A percentile compares a stretch with the other conserved stretches of the same genome.
phyloP scores from a whole-genome alignment of 148 eudicot genomes.

The Oxyria digyna region DNA sequence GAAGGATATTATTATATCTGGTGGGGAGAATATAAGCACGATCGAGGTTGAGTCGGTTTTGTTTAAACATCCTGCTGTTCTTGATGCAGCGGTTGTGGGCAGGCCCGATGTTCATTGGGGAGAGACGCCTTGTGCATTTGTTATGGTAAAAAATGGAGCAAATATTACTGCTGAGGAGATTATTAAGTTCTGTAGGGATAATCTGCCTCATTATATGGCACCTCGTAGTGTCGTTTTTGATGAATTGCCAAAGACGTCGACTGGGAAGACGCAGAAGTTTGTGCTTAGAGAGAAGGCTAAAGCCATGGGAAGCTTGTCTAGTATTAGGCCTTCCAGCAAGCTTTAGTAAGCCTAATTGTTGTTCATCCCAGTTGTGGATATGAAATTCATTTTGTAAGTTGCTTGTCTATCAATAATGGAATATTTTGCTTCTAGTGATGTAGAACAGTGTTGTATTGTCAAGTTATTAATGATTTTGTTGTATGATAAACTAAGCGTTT shows the following conservation, averaged over 20 bases:
- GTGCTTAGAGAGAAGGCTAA: conserved; percentile 47
- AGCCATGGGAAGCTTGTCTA: conserved; percentile 49
- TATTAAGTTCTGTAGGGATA: conserved; percentile 42
- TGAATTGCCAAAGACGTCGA: conserved; percentile 65
- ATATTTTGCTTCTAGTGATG: neutral
- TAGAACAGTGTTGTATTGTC: neutral
- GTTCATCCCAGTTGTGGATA: neutral
- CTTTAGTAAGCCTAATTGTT: conserved; percentile 9
- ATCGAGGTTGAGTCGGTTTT: conserved; percentile 57
- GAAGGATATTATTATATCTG: conserved; percentile 62
- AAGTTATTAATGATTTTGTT: neutral
- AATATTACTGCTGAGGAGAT: conserved; percentile 23
- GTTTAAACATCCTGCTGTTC: conserved; percentile 43
- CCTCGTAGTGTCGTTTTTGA: conserved; percentile 51
- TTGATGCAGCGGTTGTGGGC: conserved; percentile 61
- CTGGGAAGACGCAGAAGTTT: conserved; percentile 65
- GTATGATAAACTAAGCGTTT: neutral
- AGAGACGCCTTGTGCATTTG: conserved; percentile 66
- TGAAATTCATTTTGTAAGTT: neutral
- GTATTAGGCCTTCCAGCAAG: conserved; percentile 23
- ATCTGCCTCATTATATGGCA: conserved; percentile 55
- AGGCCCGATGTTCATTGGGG: conserved; percentile 71
- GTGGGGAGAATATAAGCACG: conserved; percentile 72
- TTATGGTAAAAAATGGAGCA: conserved; percentile 38
- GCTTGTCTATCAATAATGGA: neutral